Percentiles rank a stretch among this genome's conserved stretches.
Evolutionary conservation across 306 rosid species (phyloP).

Genomic region (Inga leiocalycina): DNA sequence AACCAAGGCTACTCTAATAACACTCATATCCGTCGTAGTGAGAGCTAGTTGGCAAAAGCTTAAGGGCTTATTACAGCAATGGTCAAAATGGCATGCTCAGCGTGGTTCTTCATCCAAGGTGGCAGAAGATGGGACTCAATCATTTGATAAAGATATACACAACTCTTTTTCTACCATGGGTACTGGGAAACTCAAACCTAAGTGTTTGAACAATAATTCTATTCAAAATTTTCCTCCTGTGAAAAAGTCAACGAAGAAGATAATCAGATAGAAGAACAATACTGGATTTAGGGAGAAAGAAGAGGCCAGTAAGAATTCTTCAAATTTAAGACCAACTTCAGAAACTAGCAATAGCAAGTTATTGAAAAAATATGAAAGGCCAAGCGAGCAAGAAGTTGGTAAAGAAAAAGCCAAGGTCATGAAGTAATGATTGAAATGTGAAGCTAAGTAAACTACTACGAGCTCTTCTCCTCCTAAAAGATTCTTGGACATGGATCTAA

Average conservation of each 20-base stretch:
- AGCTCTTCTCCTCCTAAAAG: constrained; percentile 43
- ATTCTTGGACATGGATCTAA: no score
- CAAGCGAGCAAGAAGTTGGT: constrained; percentile 43
- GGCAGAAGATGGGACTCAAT: constrained; percentile 62
- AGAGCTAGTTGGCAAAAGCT: no score
- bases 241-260: constrained; percentile 47
- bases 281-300: constrained; percentile 46
- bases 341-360: constrained; percentile 38
- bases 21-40: no score
- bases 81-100: no score
- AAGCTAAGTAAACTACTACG: constrained; percentile 41
- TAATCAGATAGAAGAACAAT: constrained; percentile 38
- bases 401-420: constrained; percentile 47
- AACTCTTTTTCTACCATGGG: constrained; percentile 55
- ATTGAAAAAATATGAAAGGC: constrained; percentile 57
- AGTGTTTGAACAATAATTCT: constrained; percentile 47
- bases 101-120: constrained; percentile 11
- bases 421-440: constrained; percentile 51
- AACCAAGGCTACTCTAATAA: no score
- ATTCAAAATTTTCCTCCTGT: constrained; percentile 40
- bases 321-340: constrained; percentile 47
- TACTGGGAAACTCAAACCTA: constrained; percentile 57
- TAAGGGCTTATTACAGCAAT: no score
- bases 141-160: constrained; percentile 75
- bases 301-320: constrained; percentile 44